Evolutionary conservation across 805 yeast genomes (phyloP).

Genomic region (Wickerhamiella musiphila): DNA sequence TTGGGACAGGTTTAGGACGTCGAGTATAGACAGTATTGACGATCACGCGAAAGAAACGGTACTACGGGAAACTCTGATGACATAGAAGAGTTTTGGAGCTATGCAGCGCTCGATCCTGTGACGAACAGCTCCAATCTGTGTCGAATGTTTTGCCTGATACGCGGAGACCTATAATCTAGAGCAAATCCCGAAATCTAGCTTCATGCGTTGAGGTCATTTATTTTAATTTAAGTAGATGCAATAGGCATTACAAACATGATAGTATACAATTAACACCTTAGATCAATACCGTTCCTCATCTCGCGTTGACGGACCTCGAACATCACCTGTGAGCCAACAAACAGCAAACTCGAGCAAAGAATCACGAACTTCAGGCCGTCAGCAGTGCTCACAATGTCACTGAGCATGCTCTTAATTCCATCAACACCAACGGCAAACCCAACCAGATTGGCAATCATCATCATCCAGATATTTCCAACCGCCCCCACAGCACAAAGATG

Average conservation of each 20-base stretch:
- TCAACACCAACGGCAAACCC: conserved; percentile 90
- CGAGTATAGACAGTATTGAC: too few species aligned
- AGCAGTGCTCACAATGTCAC: conserved; percentile 54
- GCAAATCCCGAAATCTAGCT: too few species aligned
- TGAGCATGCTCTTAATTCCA: conserved; percentile 51
- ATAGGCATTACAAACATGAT: neutral
- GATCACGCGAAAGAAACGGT: too few species aligned
- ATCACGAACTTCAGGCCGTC: conserved; percentile 43
- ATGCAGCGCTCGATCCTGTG: too few species aligned
- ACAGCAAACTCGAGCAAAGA: conserved; percentile 50
- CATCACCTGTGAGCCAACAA: conserved; percentile 83
- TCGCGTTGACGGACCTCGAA: conserved; percentile 82
- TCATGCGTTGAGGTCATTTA: neutral
- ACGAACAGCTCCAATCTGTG: too few species aligned
- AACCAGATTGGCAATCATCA: conserved; percentile 90
- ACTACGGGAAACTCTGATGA: too few species aligned
- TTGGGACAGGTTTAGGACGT: too few species aligned
- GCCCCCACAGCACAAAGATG: conserved; percentile 77
- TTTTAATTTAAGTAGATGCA: neutral
- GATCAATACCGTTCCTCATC: conserved; percentile 62
- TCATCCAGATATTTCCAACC: conserved; percentile 82
- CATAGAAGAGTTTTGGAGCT: too few species aligned
- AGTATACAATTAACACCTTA: conserved; percentile 38
- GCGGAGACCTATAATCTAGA: too few species aligned
- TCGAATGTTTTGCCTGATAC: too few species aligned